Base-by-base conservation (phyloP, 1,284 basidiomycete genomes). In the Cutaneotrichosporon sp. region DNA sequence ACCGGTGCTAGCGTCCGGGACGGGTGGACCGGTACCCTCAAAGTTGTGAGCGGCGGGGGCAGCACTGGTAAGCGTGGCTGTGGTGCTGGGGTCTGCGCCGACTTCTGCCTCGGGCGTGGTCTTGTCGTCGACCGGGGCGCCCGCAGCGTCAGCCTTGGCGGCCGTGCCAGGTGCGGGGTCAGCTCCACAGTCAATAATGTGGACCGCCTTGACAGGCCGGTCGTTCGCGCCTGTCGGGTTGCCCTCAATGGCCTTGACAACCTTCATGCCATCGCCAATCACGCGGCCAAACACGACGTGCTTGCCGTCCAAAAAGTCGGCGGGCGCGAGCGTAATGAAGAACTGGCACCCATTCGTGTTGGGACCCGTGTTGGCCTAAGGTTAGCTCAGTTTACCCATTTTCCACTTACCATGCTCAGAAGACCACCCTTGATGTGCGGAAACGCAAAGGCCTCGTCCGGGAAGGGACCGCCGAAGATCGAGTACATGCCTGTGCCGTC, bases 271-370 rank as follows among this genome's bases (percentile, higher is more conserved):
- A 49, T 90, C 87, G 26, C 10, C 10, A 54, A 87, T 80, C 20
- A 96, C 88, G 61, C 84, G 85, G 10, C 92, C 92, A 66, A 97
- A 97, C 1, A 94, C 90, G 59, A 90, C 86, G 70, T 97, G 92
- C 70, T 96, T 96, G 47, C 87, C 87, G 69, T 97, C 90, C 39
- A 97, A 80, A 72, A 97, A 98, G 61, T 92, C 88, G 61, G 91
- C 93, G 55, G 88, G 86, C 15, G 85, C 90, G 1, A 88, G 90
- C 0, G 96, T 98, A 67, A 98, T 87, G 80, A 98, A 98, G 79
- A 98, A 98, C 84, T 96, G 65, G 14, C 88, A 93, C 2, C 92
- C 92, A 66, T 97, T 96, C 5, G 90, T 93, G 66, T 88, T 85
- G 1, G 87, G 82, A 2, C 91, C 91, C 0, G 89, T 91, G 74